Base-by-base conservation (phyloP, 805 yeast genomes). In the Danielia reshetovae region DNA sequence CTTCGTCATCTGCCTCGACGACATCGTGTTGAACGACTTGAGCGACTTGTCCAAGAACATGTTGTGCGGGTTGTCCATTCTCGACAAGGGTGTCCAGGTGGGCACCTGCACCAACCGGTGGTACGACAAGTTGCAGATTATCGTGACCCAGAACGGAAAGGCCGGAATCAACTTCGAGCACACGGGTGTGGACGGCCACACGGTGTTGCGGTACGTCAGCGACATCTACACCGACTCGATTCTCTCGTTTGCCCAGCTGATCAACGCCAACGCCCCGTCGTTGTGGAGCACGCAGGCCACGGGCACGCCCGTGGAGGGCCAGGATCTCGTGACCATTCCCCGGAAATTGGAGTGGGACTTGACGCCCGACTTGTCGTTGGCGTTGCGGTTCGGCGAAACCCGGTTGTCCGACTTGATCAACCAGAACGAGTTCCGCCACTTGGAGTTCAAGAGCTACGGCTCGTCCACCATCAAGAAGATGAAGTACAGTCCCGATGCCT, bases 151-250 rank as follows among this genome's bases (percentile, higher is more conserved):
- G 55, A 86, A 88, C 58, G 95, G 94, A 16, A 84, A 85, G 59
- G 96, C 93, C 2, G 97, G 97, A 18, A 80, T 88, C 46, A 88
- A 89, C 58, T 88, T 88, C 55, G 97, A 88, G 53, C 93, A 88
- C 54, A 84, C 97, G 0, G 96, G 96, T 48, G 94, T 88, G 18
- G 97, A 88, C 60, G 97, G 97, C 37, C 96, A 88, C 58, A 88
- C 97, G 0, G 95, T 88, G 4, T 65, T 88, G 46, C 65, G 96
- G 44, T 82, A 84, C 65, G 95, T 87, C 10, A 78, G 87, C 25
- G 96, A 88, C 58, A 84, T 88, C 36, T 88, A 88, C 56, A 88
- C 96, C 0, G 97, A 88, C 56, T 82, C 95, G 1, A 86, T 88
- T 34, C 65, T 88, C 42, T 74, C 89, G 31, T 88, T 87, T 69